Percentiles rank a stretch among this genome's conserved stretches.
Conservation (phyloP, 495 filamentous ascomycete species). For the Aspergillus egyptiacus region DNA sequence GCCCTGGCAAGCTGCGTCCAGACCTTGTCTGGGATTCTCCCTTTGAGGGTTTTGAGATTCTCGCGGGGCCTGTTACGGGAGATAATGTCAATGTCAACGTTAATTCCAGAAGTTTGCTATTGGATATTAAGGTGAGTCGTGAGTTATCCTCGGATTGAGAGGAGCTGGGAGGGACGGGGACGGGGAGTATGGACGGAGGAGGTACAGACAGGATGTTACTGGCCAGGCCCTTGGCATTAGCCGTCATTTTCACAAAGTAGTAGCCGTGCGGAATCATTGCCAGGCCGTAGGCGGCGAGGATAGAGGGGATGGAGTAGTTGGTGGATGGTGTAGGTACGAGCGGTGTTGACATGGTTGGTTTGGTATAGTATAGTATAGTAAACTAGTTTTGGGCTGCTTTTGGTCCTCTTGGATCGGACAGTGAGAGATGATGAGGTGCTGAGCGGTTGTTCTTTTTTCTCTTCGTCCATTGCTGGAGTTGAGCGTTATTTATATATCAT, state of each 20-base stretch:
- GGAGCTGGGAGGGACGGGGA: background rate
- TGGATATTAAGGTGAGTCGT: too few species aligned
- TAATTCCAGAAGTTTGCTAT: too few species aligned
- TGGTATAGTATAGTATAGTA: background rate
- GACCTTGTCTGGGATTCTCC: conserved; percentile 15
- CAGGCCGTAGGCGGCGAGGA: conserved; percentile 23
- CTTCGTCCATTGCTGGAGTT: background rate
- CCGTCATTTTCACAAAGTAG: conserved; percentile 28
- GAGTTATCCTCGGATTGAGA: too few species aligned
- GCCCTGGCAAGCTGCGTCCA: conserved; percentile 25
- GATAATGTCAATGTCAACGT: too few species aligned
- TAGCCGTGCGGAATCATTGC: conserved; percentile 24
- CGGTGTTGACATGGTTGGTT: background rate
- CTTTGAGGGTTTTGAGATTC: conserved; percentile 24
- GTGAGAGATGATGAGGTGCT: background rate
- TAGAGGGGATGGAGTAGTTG: conserved; percentile 25
- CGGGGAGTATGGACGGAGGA: background rate
- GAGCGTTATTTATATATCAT: background rate
- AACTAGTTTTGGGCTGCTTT: background rate
- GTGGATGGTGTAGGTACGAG: background rate
- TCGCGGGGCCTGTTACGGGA: conserved; percentile 25
- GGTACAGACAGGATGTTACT: conserved; percentile 21
- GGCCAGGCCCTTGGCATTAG: conserved; percentile 23
- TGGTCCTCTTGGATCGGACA: background rate
- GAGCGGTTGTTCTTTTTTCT: background rate